Conservation (phyloP, 1,284 basidiomycete species). For the Tilletiaria anomala region DNA sequence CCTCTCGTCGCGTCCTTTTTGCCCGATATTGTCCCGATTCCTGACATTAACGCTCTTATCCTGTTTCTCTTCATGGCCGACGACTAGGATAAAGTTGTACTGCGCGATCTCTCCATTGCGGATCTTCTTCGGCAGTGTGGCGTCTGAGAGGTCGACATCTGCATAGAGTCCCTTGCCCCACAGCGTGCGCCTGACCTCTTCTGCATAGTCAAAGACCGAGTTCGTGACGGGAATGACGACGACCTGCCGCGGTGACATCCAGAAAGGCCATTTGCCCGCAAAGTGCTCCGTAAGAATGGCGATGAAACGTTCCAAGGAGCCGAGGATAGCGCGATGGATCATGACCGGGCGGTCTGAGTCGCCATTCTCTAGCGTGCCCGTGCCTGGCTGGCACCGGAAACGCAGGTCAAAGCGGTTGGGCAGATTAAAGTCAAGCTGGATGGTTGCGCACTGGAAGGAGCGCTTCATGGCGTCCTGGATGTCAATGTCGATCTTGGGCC, state of each 20-base stretch:
- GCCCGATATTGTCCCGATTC: too few species aligned
- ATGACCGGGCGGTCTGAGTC: conserved; percentile 96
- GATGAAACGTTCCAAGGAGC: conserved; percentile 87
- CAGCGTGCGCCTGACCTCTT: conserved; percentile 59
- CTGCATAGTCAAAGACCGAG: conserved; percentile 73
- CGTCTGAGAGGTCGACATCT: conserved; percentile 80
- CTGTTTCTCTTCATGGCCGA: conserved; percentile 81
- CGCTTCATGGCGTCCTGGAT: conserved; percentile 83
- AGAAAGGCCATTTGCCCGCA: conserved; percentile 98
- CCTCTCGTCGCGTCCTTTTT: too few species aligned
- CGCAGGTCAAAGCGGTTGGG: conserved; percentile 94
- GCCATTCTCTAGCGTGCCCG: conserved; percentile 39
- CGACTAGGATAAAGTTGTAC: conserved; percentile 95
- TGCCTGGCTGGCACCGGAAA: conserved; percentile 53
- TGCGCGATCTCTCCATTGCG: conserved; percentile 33
- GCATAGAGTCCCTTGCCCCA: conserved; percentile 62
- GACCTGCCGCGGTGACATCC: conserved; percentile 88
- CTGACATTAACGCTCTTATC: conserved; percentile 78
- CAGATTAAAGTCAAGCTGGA: conserved; percentile 97
- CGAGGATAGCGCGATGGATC: conserved; percentile 93
- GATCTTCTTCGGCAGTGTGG: conserved; percentile 94
- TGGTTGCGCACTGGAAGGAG: conserved; percentile 88
- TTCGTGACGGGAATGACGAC: conserved; percentile 84
- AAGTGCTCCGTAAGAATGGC: conserved; percentile 96
- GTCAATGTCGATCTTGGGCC: conserved; percentile 79